Conservation (phyloP, 2,329 filamentous ascomycete genomes). For the Plectosphaerella plurivora region DNA sequence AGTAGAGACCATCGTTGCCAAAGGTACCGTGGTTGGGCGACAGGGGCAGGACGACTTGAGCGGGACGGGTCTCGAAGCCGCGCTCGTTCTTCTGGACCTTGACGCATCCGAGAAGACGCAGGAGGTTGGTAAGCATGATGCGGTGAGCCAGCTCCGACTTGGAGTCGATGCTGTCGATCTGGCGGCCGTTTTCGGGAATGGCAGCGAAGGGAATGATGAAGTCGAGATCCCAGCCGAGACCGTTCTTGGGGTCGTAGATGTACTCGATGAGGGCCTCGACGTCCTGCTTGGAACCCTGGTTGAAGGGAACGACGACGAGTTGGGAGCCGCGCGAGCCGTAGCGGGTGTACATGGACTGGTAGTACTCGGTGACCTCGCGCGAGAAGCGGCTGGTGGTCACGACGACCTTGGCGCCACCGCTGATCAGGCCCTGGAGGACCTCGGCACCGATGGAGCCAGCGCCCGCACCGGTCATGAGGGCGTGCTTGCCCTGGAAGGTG, state of each 20-base stretch:
- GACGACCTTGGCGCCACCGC: constrained; percentile 92
- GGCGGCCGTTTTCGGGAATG: constrained; percentile 94
- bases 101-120: constrained; percentile 84
- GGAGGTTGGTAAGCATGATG: constrained; percentile 97
- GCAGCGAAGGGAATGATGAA: constrained; percentile 94
- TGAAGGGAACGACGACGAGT: constrained; percentile 97
- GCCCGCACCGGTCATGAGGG: constrained; percentile 96
- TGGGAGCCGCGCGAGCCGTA: constrained; percentile 92
- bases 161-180: constrained; percentile 95
- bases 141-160: constrained; percentile 97
- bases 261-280: constrained; percentile 91
- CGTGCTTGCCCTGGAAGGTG: constrained; percentile 91
- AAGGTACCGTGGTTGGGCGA: constrained; percentile 99
- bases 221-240: constrained; percentile 96
- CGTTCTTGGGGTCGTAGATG: constrained; percentile 94
- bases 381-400: constrained; percentile 97
- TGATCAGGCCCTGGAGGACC: constrained; percentile 91
- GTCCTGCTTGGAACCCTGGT: constrained; percentile 97
- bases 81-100: constrained; percentile 86
- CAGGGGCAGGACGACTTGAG: constrained; percentile 91
- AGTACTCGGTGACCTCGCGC: constrained; percentile 96
- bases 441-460: constrained; percentile 97
- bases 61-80: constrained; percentile 90
- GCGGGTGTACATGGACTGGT: constrained; percentile 96
- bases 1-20: constrained; percentile 95